Evolutionary conservation across 495 filamentous ascomycete species (phyloP).

Genomic region (Sordaria brevicollis): DNA sequence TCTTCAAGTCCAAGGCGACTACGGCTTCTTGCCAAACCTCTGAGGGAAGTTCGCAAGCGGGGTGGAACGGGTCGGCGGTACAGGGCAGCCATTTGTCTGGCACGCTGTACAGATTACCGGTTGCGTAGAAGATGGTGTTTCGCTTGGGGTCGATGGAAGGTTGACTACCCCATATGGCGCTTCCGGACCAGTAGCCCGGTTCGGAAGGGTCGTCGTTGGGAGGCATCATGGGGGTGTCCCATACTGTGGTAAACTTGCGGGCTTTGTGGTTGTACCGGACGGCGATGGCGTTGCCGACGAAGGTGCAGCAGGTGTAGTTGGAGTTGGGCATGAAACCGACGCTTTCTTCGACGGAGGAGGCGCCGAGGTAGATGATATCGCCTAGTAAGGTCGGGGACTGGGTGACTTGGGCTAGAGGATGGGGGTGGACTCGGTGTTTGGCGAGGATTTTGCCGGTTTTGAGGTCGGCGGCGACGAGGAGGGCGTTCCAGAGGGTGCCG

Average conservation of each 20-base stretch:
- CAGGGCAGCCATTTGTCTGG: constrained; percentile 14
- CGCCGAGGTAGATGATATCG: constrained; percentile 20
- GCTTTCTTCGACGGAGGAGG: constrained; percentile 22
- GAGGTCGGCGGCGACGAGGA: constrained; percentile 24
- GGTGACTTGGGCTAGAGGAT: constrained; percentile 23
- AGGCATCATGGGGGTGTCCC: constrained; percentile 21
- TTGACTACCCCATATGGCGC: constrained; percentile 29
- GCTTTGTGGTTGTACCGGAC: constrained; percentile 11
- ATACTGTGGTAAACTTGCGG: constrained; percentile 14
- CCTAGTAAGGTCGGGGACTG: constrained; percentile 19
- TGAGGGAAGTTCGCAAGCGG: not conserved
- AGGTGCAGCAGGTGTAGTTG: constrained; percentile 27
- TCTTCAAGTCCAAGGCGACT: constrained; percentile 19
- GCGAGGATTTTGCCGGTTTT: constrained; percentile 15
- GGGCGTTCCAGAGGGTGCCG: constrained; percentile 23
- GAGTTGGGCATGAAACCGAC: constrained; percentile 2
- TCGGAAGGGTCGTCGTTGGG: not conserved
- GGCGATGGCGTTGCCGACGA: constrained; percentile 23
- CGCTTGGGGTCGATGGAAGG: constrained; percentile 25
- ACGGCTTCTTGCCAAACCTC: constrained; percentile 23
- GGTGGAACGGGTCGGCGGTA: constrained; percentile 7
- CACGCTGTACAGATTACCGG: constrained; percentile 25
- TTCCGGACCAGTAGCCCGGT: constrained; percentile 21
- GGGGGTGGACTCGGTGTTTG: constrained; percentile 16
- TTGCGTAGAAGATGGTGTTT: constrained; percentile 29